A percentile compares a stretch with the other conserved stretches of the same genome.
These are phyloP conservation scores for Citrus trifoliata DNA, from an alignment of 345 rosid species.

Conservation along the genomic window DNA sequence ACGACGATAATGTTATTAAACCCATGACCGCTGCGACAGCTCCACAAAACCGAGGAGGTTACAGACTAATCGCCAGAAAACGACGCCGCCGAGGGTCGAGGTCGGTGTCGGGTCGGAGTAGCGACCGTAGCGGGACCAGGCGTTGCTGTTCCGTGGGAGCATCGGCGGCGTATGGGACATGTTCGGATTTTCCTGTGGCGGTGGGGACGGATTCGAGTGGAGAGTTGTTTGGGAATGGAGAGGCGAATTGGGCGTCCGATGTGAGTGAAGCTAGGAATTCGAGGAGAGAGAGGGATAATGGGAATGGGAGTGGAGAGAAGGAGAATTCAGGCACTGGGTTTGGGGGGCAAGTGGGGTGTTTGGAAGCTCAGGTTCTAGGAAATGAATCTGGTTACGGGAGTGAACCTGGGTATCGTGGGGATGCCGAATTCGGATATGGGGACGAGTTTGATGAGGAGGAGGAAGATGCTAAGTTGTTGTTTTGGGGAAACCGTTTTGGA, in stretches of 20 bases:
- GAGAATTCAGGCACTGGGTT: conserved; percentile 35
- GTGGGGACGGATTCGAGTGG: conserved; percentile 96
- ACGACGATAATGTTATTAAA: conserved; percentile 43
- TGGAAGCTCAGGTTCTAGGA: conserved; percentile 65
- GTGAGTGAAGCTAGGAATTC: conserved; percentile 77
- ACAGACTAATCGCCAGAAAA: conserved; percentile 55
- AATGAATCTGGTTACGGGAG: conserved; percentile 94
- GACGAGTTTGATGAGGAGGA: conserved; percentile 96
- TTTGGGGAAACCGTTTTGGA: conserved; percentile 71
- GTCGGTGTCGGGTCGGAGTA: conserved; percentile 87
- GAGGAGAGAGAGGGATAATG: conserved; percentile 56
- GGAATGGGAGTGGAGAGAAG: conserved; percentile 56
- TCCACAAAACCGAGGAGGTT: conserved; percentile 27
- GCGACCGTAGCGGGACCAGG: conserved; percentile 85
- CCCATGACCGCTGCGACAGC: conserved; percentile 24
- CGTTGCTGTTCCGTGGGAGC: conserved; percentile 91
- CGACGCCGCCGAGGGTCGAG: conserved; percentile 85
- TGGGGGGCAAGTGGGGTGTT: conserved; percentile 57
- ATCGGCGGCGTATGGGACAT: conserved; percentile 70
- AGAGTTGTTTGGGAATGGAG: conserved; percentile 76
- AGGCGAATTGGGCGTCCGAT: conserved; percentile 84
- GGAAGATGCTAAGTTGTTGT: conserved; percentile 68
- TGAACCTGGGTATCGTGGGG: conserved; percentile 96
- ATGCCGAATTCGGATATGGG: conserved; percentile 91
- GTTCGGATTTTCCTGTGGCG: conserved; percentile 87